phyloP scores from a whole-genome alignment of 768 basidiomycete genomes.

The Leccinum ochraceum region DNA sequence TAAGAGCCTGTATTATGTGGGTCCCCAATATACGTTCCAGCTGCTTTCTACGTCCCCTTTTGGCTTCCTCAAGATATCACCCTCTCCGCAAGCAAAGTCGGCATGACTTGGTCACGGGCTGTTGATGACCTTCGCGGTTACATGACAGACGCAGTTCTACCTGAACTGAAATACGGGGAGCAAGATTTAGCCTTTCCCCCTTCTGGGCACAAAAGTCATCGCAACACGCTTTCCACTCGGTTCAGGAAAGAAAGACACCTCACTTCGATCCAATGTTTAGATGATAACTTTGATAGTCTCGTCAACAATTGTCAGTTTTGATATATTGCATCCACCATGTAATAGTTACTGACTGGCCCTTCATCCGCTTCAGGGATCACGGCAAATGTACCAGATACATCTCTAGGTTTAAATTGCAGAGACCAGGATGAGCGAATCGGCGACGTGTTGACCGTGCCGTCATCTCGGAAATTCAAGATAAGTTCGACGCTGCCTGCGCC shows the following conservation, averaged over 20 bases:
- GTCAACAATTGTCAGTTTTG: constrained; percentile 32
- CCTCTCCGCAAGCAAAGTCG: not conserved
- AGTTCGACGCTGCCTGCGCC: constrained; percentile 26
- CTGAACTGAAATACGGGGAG: constrained; percentile 31
- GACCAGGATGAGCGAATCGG: constrained; percentile 30
- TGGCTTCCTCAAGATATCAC: not conserved
- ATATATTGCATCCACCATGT: not conserved
- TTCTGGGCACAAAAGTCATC: constrained; percentile 36
- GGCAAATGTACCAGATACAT: constrained; percentile 30
- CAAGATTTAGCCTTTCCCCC: constrained; percentile 23
- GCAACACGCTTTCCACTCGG: constrained; percentile 36
- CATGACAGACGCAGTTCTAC: constrained; percentile 36
- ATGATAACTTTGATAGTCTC: constrained; percentile 27
- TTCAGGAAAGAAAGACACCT: constrained; percentile 35
- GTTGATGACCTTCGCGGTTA: constrained; percentile 37
- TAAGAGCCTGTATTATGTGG: constrained; percentile 11
- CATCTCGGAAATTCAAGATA: constrained; percentile 31
- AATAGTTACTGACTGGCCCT: constrained; percentile 7
- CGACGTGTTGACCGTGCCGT: constrained; percentile 35
- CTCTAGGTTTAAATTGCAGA: constrained; percentile 24
- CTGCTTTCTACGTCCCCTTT: not conserved
- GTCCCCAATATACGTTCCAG: not conserved
- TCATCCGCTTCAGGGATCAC: constrained; percentile 23
- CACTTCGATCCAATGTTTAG: constrained; percentile 29
- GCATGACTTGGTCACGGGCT: constrained; percentile 30